Evolutionary conservation across 495 filamentous ascomycete genomes (phyloP).

Genomic region (Podospora tetraspora): DNA sequence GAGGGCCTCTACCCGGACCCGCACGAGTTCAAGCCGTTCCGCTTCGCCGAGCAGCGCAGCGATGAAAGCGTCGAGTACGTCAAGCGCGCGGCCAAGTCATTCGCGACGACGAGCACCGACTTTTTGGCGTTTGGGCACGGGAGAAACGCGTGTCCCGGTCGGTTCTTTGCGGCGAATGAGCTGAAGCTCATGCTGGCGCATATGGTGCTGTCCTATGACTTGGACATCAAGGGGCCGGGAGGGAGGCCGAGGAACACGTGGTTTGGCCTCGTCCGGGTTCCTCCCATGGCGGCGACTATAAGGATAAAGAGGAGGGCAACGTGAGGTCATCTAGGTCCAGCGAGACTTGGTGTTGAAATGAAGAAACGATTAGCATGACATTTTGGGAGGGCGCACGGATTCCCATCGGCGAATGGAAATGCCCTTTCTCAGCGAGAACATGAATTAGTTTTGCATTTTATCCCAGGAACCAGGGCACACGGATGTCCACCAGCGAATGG

Average conservation of each 20-base stretch:
- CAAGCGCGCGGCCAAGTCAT: conserved; percentile 29
- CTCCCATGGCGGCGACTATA: conserved; percentile 35
- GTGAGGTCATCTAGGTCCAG: not conserved
- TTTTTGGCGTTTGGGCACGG: conserved; percentile 36
- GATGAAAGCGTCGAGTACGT: conserved; percentile 26
- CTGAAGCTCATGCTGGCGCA: conserved; percentile 40
- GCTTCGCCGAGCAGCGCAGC: conserved; percentile 20
- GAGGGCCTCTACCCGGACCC: conserved; percentile 19
- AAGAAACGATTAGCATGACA: not conserved
- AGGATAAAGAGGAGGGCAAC: conserved; percentile 28
- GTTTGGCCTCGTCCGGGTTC: conserved; percentile 29
- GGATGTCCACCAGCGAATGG: too few relatives aligned
- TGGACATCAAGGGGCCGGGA: conserved; percentile 21
- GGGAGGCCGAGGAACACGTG: conserved; percentile 29
- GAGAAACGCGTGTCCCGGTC: conserved; percentile 36
- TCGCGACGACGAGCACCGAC: conserved; percentile 30
- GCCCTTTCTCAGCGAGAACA: too few relatives aligned
- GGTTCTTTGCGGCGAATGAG: conserved; percentile 41
- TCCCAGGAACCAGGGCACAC: too few relatives aligned
- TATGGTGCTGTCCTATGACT: conserved; percentile 36
- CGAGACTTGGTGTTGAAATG: not conserved
- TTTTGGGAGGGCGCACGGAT: not conserved
- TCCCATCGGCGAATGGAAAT: not conserved
- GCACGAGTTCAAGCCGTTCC: conserved; percentile 23
- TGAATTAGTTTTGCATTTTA: too few relatives aligned